phyloP scores from a whole-genome alignment of 2,329 filamentous ascomycete genomes.

The Aspergillus flavus region DNA sequence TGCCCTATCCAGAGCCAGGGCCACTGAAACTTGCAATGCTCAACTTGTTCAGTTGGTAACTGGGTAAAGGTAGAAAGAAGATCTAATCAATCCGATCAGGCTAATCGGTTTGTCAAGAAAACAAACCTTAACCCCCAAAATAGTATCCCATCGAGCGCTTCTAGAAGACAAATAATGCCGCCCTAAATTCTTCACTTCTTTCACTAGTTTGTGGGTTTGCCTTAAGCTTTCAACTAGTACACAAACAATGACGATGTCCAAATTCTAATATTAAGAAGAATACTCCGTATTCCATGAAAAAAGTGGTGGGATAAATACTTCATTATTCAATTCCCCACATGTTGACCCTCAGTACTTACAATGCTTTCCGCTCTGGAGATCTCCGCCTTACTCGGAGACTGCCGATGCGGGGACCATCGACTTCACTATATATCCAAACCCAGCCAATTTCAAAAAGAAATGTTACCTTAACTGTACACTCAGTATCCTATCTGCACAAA shows the following conservation, averaged over 20 bases:
- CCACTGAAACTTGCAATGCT: neutral
- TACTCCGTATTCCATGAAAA: neutral
- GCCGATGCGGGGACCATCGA: constrained; percentile 25
- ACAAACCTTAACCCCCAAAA: neutral
- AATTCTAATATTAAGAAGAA: neutral
- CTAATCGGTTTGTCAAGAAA: neutral
- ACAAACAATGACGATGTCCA: neutral
- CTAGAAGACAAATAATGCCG: neutral
- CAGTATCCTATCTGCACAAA: neutral
- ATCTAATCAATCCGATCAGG: neutral
- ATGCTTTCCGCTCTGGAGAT: constrained; percentile 18
- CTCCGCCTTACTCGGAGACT: constrained; percentile 26
- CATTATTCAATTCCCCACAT: neutral
- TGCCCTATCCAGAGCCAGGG: neutral
- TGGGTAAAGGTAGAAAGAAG: neutral
- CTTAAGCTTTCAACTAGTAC: neutral
- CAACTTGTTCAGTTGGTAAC: neutral
- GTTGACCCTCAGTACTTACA: neutral
- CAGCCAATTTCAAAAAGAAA: neutral
- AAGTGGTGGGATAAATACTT: too few species aligned
- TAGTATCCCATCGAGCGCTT: neutral
- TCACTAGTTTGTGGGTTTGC: neutral
- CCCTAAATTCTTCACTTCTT: neutral
- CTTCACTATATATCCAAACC: constrained; percentile 6
- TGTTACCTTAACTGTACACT: constrained; percentile 1